These are phyloP conservation scores for Eutrema japonicum DNA, from an alignment of 345 rosid species.

Conservation along the genomic window DNA sequence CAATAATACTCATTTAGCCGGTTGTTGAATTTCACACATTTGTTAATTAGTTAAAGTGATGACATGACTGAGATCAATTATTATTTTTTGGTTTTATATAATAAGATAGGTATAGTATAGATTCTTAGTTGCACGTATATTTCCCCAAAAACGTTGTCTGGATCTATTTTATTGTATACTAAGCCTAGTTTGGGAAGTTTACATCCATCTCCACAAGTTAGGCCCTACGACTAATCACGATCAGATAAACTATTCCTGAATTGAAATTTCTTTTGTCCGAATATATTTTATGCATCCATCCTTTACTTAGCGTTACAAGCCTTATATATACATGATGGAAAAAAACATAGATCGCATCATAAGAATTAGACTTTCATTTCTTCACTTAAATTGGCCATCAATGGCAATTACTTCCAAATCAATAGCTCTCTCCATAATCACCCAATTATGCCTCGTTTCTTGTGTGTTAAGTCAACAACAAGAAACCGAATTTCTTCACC, in stretches of 20 bases:
- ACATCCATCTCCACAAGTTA: constrained; percentile 26
- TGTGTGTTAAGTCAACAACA: constrained; percentile 41
- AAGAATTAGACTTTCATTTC: constrained; percentile 1
- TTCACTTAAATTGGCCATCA: constrained; percentile 11
- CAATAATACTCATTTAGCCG: constrained; percentile 31
- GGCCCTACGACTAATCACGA: constrained; percentile 31
- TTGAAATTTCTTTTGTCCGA: neutral
- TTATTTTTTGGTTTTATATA: neutral
- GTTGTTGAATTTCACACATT: constrained; percentile 22
- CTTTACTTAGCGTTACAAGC: neutral
- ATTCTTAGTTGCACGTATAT: constrained; percentile 37
- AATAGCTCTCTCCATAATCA: constrained; percentile 29
- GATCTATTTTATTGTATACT: constrained; percentile 18
- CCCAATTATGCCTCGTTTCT: constrained; percentile 32
- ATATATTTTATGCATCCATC: neutral
- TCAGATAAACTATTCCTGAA: constrained; percentile 22
- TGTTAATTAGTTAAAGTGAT: constrained; percentile 21
- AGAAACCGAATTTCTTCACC: constrained; percentile 44
- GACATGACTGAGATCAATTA: constrained; percentile 8
- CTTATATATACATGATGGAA: neutral
- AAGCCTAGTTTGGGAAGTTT: constrained; percentile 24
- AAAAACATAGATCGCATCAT: neutral
- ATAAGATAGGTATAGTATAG: neutral
- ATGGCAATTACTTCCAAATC: constrained; percentile 38
- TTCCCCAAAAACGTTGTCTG: constrained; percentile 14